Percentiles rank a stretch among this genome's conserved stretches.
These are phyloP conservation scores for Monilinia laxa DNA, from an alignment of 2,329 filamentous ascomycete species.

Conservation along the genomic window DNA sequence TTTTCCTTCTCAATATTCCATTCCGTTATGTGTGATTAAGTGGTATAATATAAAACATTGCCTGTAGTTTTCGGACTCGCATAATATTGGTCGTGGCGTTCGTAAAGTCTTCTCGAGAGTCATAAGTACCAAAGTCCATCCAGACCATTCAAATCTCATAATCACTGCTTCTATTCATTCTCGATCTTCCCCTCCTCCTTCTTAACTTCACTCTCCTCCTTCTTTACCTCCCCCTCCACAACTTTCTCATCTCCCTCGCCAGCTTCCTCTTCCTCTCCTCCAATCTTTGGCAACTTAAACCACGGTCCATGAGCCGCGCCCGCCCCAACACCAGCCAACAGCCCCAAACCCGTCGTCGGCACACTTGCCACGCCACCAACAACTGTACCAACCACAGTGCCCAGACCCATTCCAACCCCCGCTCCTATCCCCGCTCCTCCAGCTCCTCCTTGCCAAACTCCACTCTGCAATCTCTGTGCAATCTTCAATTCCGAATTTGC, in stretches of 20 bases:
- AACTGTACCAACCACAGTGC: constrained; percentile 27
- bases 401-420: constrained; percentile 30
- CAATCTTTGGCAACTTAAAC: constrained; percentile 28
- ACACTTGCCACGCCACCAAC: constrained; percentile 28
- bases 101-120: not conserved
- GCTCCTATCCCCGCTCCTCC: constrained; percentile 31
- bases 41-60: constrained; percentile 11
- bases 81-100: constrained; percentile 1
- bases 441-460: constrained; percentile 35
- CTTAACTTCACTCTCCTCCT: not conserved
- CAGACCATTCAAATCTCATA: not conserved
- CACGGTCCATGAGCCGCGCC: constrained; percentile 35
- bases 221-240: constrained; percentile 1
- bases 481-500: constrained; percentile 62
- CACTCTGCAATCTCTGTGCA: constrained; percentile 49
- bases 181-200: constrained; percentile 9
- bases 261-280: constrained; percentile 12
- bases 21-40: not conserved
- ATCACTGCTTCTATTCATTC: not conserved
- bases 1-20: not conserved
- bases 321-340: constrained; percentile 27
- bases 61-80: not conserved
- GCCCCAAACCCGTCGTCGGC: constrained; percentile 31
- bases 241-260: constrained; percentile 22
- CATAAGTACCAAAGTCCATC: not conserved